Base-by-base conservation (phyloP, 2,329 filamentous ascomycete species). In the Chrysoporthe deuterocubensis region DNA sequence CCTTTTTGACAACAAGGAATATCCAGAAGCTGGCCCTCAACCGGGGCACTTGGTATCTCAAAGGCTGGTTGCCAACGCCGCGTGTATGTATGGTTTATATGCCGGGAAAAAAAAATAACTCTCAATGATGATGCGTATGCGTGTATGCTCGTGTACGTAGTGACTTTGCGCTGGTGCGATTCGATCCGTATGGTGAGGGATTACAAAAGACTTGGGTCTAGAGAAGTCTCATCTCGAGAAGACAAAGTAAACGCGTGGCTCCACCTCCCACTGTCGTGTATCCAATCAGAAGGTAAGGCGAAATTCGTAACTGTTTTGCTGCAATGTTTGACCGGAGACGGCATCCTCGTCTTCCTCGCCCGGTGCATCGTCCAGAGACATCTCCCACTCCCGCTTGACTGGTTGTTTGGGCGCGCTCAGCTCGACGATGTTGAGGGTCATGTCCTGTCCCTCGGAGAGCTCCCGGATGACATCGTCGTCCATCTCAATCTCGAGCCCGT, bases 401-500 rank as follows among this genome's bases (percentile, higher is more conserved):
- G 81, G 79, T 72, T 52, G 73, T 71, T 42, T 77, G 73, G n/a
- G 63, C n/a, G 42, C 11, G 42, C 59, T 61, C 11, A 82, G 74
- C 72, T 87, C 83, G 21, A 77, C 76, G 54, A 92, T 83, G 72
- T 96, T 90, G 67, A 92, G 85, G 68, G 90, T 87, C 91, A 98
- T 96, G 75, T 97, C 95, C 78, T 98, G 93, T 43, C 94, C 94
- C 80, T 99, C 96, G 1, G 89, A 87, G 64, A 98, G 83, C 77
- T 95, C 91, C 57, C 87, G 87, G 43, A 98, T 88, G 60, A 96
- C 90, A 71, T 97, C 94, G 75, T 98, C 94, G 74, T 98, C 96
- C 73, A 98, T 86, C 75, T 96, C 88, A 66, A 98, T 89, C 74
- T 94, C 89, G 1, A 97, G 80, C 0, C 93, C 93, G 71, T 89